A percentile compares a stretch with the other conserved stretches of the same genome.
Conservation (phyloP, 2,329 filamentous ascomycete species). For the Beauveria australis region DNA sequence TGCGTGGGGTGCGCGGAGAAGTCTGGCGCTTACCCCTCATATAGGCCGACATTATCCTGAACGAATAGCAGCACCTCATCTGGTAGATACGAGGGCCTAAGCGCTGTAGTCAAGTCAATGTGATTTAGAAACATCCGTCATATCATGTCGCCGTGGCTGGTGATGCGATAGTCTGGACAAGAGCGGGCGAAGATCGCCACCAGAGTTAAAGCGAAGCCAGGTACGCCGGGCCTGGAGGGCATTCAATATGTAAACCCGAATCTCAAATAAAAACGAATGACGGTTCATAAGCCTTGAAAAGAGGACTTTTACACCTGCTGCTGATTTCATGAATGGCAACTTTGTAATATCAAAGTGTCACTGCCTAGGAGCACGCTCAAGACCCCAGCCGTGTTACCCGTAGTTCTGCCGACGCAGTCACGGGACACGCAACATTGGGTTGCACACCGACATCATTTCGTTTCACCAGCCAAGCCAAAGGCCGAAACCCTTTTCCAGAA, state of each 20-base stretch:
- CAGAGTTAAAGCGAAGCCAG: neutral
- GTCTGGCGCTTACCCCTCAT: conserved; percentile 71
- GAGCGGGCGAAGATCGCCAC: neutral
- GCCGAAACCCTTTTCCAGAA: neutral
- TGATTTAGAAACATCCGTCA: conserved; percentile 83
- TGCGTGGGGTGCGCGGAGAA: neutral
- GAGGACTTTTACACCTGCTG: neutral
- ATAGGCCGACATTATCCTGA: conserved; percentile 93
- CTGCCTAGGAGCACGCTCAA: neutral
- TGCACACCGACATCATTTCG: neutral
- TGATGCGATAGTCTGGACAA: neutral
- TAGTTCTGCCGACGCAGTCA: conserved; percentile 7
- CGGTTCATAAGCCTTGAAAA: neutral
- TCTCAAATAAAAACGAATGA: neutral
- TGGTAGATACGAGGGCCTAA: conserved; percentile 83
- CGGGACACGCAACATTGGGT: neutral
- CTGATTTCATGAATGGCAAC: neutral
- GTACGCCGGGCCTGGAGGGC: neutral
- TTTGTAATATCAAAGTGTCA: neutral
- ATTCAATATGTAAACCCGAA: neutral
- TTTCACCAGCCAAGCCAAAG: neutral
- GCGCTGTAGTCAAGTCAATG: conserved; percentile 90
- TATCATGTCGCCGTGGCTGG: neutral
- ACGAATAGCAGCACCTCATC: conserved; percentile 95
- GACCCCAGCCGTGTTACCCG: neutral